Evolutionary conservation across 768 basidiomycete genomes (phyloP).

Genomic region (Lyophyllum shimeji): DNA sequence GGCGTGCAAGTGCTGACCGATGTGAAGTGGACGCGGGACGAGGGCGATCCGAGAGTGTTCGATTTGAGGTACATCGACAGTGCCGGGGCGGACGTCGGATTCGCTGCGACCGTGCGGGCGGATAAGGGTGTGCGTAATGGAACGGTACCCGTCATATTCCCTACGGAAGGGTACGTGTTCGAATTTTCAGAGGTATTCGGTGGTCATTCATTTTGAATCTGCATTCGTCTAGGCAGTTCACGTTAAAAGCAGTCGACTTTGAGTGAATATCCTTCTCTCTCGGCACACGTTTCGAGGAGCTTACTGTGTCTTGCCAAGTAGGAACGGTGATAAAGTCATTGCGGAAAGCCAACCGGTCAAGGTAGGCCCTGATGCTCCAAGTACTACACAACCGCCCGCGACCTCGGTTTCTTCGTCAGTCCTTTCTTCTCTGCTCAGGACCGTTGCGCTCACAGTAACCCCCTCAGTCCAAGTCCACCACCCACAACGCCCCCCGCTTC

Average conservation of each 20-base stretch:
- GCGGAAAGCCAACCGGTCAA: not conserved
- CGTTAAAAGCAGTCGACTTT: not conserved
- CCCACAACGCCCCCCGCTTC: not conserved
- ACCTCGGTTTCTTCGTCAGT: slow-evolving; percentile 2
- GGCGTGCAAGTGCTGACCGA: not conserved
- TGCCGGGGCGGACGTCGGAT: not conserved
- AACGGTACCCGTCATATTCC: not conserved
- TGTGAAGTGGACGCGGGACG: not conserved
- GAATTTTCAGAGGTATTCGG: not conserved
- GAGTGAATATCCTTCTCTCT: not conserved
- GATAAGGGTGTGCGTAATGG: not conserved
- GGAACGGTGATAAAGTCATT: slow-evolving; percentile 4
- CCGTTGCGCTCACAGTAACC: not conserved
- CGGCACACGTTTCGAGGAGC: not conserved
- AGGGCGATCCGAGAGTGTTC: not conserved
- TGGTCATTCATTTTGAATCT: not conserved
- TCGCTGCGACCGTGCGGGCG: not conserved
- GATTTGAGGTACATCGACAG: not conserved
- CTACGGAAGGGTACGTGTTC: not conserved
- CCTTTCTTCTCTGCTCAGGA: not conserved
- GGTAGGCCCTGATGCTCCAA: not conserved
- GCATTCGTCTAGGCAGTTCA: not conserved
- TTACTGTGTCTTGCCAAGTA: not conserved
- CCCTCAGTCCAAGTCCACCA: not conserved
- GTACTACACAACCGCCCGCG: not conserved